These are phyloP conservation scores for Lecanicillium sp. DNA, from an alignment of 2,329 filamentous ascomycete species.

Conservation along the genomic window DNA sequence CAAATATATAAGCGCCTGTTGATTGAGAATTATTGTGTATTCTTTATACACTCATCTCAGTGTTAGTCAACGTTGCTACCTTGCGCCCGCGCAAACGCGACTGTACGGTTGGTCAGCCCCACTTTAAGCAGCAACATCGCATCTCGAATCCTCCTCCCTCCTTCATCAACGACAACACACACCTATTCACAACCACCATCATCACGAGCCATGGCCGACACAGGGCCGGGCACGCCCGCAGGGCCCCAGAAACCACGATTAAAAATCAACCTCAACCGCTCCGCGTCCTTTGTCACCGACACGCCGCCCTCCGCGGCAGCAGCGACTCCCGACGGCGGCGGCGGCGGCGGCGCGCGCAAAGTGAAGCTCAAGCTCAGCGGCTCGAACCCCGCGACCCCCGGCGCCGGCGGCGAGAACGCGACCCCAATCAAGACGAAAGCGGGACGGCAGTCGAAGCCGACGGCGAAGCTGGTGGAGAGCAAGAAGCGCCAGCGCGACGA, in stretches of 20 bases:
- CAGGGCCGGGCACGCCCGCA: conserved; percentile 19
- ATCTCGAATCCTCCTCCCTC: not conserved
- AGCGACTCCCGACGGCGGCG: conserved; percentile 26
- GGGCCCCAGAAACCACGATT: conserved; percentile 32
- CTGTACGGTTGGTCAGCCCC: not conserved
- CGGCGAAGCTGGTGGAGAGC: conserved; percentile 48
- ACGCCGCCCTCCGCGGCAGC: conserved; percentile 10
- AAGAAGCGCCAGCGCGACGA: conserved; percentile 58
- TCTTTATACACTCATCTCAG: too few relatives aligned
- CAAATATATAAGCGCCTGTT: too few relatives aligned
- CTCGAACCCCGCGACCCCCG: conserved; percentile 34
- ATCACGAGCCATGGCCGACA: conserved; percentile 24
- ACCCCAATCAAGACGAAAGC: conserved; percentile 50
- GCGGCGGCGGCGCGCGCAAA: conserved; percentile 28
- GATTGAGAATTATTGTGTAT: too few relatives aligned
- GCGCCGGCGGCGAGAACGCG: conserved; percentile 18
- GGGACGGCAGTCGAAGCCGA: conserved; percentile 53
- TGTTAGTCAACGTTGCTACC: too few relatives aligned
- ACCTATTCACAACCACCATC: not conserved
- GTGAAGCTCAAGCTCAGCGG: conserved; percentile 38
- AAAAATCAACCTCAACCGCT: conserved; percentile 34
- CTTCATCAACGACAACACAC: not conserved
- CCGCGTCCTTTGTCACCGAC: conserved; percentile 29
- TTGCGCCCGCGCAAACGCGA: not conserved
- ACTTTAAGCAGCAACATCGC: not conserved